phyloP scores from a whole-genome alignment of 2,329 filamentous ascomycete genomes.

The Talaromyces sp. region DNA sequence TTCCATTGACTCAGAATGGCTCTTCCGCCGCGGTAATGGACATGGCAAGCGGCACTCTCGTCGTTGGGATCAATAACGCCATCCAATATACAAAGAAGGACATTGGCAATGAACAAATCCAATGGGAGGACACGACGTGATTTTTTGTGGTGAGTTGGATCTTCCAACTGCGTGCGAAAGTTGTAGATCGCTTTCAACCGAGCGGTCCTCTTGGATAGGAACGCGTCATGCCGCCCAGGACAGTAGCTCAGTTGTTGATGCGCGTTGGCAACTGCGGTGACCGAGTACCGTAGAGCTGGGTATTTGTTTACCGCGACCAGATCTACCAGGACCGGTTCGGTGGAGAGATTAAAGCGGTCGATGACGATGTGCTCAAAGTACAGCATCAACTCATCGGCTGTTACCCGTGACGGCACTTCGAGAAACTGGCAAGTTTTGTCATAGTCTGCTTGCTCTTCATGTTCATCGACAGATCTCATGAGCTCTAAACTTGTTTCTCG shows the following conservation, averaged over 20 bases:
- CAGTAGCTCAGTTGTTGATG: slow-evolving; percentile 20
- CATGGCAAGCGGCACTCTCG: slow-evolving; percentile 35
- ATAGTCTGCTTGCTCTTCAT: background rate
- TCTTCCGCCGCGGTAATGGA: slow-evolving; percentile 39
- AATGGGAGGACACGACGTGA: slow-evolving; percentile 27
- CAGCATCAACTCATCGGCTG: slow-evolving; percentile 20
- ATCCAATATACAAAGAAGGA: slow-evolving; percentile 46
- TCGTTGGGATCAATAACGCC: slow-evolving; percentile 40
- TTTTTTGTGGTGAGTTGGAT: slow-evolving; percentile 22
- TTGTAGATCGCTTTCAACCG: slow-evolving; percentile 21
- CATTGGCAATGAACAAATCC: slow-evolving; percentile 44
- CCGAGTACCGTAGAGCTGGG: slow-evolving; percentile 21
- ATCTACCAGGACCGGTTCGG: slow-evolving; percentile 19
- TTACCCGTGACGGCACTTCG: slow-evolving; percentile 1
- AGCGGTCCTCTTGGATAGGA: slow-evolving; percentile 17
- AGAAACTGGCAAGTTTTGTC: background rate
- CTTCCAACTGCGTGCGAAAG: slow-evolving; percentile 32
- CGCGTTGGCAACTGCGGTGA: slow-evolving; percentile 23
- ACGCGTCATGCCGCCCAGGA: slow-evolving; percentile 12
- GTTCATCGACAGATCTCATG: background rate
- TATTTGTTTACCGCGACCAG: slow-evolving; percentile 20
- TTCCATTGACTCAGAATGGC: slow-evolving; percentile 36
- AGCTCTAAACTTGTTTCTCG: background rate
- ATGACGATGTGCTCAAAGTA: slow-evolving; percentile 22
- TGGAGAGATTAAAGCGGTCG: slow-evolving; percentile 22